Conservation (phyloP, 345 rosid species). For the Citropsis articulata region DNA sequence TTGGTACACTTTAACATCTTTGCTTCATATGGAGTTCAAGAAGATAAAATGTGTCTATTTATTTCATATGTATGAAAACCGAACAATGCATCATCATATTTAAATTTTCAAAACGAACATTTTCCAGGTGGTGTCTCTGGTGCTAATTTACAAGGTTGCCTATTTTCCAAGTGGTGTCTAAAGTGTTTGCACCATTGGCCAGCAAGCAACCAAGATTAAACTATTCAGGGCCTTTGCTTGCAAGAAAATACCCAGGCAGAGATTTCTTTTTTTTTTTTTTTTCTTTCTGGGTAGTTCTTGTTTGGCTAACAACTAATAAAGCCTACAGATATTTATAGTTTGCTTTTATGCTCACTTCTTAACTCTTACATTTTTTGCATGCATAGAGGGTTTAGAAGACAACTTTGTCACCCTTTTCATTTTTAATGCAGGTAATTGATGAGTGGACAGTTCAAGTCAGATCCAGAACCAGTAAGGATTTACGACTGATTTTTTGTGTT, state of each 20-base stretch:
- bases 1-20: background rate
- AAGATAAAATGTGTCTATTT: background rate
- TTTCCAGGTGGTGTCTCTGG: background rate
- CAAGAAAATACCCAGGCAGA: slow-evolving; percentile 12
- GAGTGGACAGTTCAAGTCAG: slow-evolving; percentile 87
- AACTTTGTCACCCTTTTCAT: background rate
- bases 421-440: slow-evolving; percentile 56
- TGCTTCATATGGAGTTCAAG: background rate
- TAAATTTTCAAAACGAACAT: background rate
- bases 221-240: slow-evolving; percentile 14
- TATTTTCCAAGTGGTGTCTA: slow-evolving; percentile 45
- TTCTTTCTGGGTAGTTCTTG: slow-evolving; percentile 18
- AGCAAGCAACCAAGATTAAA: slow-evolving; percentile 49
- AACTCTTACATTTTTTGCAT: background rate
- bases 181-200: slow-evolving; percentile 49
- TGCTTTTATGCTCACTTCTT: background rate
- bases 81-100: background rate
- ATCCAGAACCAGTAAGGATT: slow-evolving; percentile 55
- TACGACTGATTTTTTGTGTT: background rate
- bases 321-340: slow-evolving; percentile 12
- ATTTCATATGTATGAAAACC: background rate
- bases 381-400: background rate
- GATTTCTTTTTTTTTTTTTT: background rate
- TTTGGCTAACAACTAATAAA: background rate
- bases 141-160: slow-evolving; percentile 31